Evolutionary conservation across 2,329 filamentous ascomycete genomes (phyloP).

Genomic region (Ophiostoma perfectum): DNA sequence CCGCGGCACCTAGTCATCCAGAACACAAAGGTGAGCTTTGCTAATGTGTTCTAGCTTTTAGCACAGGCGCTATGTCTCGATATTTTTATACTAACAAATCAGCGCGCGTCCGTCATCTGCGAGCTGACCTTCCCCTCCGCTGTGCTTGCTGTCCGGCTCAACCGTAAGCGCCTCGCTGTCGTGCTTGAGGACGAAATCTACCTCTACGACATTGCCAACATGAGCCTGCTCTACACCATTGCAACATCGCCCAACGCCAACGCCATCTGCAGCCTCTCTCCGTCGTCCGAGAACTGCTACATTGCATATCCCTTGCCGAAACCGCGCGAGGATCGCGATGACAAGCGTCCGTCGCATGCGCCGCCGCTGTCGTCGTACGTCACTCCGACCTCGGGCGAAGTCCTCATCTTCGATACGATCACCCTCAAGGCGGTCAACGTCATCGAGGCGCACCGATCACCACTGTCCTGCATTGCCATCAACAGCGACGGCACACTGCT

Average conservation of each 20-base stretch:
- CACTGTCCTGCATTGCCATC: constrained; percentile 81
- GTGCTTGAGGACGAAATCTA: constrained; percentile 96
- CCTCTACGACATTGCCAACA: constrained; percentile 97
- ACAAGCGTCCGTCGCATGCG: constrained; percentile 68
- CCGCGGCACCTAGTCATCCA: constrained; percentile 90
- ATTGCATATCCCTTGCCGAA: constrained; percentile 88
- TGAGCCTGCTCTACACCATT: constrained; percentile 90
- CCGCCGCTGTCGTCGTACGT: constrained; percentile 75
- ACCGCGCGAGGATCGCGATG: constrained; percentile 54
- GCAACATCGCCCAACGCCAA: constrained; percentile 88
- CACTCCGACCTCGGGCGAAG: constrained; percentile 80
- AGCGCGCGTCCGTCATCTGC: constrained; percentile 80
- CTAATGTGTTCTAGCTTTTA: background rate
- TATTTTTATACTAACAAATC: background rate
- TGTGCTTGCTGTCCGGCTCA: constrained; percentile 86
- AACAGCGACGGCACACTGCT: constrained; percentile 89
- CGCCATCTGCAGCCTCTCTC: constrained; percentile 86
- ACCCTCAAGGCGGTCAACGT: constrained; percentile 91
- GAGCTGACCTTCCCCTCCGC: constrained; percentile 98
- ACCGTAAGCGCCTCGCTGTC: constrained; percentile 88
- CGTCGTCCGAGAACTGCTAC: constrained; percentile 92
- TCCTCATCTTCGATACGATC: constrained; percentile 85
- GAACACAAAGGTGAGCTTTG: constrained; percentile 90
- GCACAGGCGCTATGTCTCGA: too few species aligned
- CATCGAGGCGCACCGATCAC: constrained; percentile 88